Conservation (phyloP, 345 rosid species). For the Triadica sebifera region DNA sequence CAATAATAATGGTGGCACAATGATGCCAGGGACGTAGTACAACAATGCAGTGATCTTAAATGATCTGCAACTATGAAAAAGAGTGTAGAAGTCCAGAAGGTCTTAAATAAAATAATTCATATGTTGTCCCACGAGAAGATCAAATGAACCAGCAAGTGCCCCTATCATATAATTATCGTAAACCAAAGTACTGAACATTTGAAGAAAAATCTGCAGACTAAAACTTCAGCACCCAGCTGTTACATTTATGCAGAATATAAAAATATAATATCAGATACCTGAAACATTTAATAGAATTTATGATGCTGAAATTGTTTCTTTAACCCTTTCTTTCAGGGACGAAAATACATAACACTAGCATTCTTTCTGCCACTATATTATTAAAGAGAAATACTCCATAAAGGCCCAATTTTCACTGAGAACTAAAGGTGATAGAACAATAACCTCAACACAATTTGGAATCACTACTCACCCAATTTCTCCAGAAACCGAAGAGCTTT, state of each 20-base stretch:
- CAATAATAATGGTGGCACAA: neutral
- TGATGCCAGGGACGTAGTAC: neutral
- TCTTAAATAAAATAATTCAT: neutral
- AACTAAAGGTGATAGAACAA: constrained; percentile 9
- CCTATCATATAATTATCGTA: neutral
- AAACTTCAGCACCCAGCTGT: neutral
- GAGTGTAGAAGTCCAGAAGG: neutral
- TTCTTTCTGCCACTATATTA: neutral
- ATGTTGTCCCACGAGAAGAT: neutral
- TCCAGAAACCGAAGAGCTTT: constrained; percentile 96
- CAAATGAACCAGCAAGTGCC: neutral
- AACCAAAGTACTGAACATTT: neutral
- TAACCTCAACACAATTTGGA: constrained; percentile 11
- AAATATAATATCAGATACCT: neutral
- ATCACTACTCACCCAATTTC: constrained; percentile 65
- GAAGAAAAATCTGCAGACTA: neutral
- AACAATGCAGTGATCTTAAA: neutral
- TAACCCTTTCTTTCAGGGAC: neutral
- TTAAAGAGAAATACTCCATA: neutral
- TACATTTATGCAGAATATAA: neutral
- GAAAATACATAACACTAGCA: neutral
- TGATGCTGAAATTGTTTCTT: neutral
- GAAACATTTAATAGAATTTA: neutral
- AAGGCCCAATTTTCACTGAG: neutral
- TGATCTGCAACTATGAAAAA: neutral